A percentile compares a stretch with the other conserved stretches of the same genome.
Evolutionary conservation across 495 filamentous ascomycete species (phyloP).

Genomic region (Penicillium tannophilum): DNA sequence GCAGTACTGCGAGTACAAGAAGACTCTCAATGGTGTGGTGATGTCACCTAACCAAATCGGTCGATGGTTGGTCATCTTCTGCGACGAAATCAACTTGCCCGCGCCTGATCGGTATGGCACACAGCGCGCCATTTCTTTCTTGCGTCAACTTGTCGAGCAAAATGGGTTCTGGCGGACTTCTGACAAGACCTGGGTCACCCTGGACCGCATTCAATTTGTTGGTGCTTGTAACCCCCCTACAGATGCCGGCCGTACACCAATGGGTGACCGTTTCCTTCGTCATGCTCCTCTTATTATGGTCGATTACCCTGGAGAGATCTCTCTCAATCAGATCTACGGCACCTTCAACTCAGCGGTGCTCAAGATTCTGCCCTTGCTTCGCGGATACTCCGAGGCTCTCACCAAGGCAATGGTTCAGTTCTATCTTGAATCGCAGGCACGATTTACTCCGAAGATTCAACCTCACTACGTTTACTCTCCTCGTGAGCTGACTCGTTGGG

Average conservation of each 20-base stretch:
- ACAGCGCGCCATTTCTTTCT: slow-evolving; percentile 93
- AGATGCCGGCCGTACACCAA: slow-evolving; percentile 91
- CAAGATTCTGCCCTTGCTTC: slow-evolving; percentile 94
- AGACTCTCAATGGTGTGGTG: slow-evolving; percentile 93
- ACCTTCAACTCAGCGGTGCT: slow-evolving; percentile 96
- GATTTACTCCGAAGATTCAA: slow-evolving; percentile 94
- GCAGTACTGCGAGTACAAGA: slow-evolving; percentile 99
- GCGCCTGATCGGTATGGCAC: slow-evolving; percentile 98
- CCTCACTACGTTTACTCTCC: slow-evolving; percentile 99
- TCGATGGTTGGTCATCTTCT: slow-evolving; percentile 97
- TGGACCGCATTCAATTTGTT: slow-evolving; percentile 98
- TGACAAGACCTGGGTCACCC: slow-evolving; percentile 96
- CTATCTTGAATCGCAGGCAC: slow-evolving; percentile 88
- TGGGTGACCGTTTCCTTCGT: slow-evolving; percentile 89
- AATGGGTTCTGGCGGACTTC: slow-evolving; percentile 98
- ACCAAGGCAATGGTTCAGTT: slow-evolving; percentile 98
- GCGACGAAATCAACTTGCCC: slow-evolving; percentile 99
- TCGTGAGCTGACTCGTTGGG: slow-evolving; percentile 96
- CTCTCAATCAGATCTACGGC: slow-evolving; percentile 94
- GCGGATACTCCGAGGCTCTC: slow-evolving; percentile 89
- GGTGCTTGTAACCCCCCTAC: slow-evolving; percentile 99
- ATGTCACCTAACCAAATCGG: slow-evolving; percentile 96
- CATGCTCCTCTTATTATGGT: slow-evolving; percentile 98
- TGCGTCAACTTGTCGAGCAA: slow-evolving; percentile 95
- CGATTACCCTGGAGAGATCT: slow-evolving; percentile 95